Evolutionary conservation across 73 alveolate species (phyloP).

Genomic region (Paramecium primaurelia): DNA sequence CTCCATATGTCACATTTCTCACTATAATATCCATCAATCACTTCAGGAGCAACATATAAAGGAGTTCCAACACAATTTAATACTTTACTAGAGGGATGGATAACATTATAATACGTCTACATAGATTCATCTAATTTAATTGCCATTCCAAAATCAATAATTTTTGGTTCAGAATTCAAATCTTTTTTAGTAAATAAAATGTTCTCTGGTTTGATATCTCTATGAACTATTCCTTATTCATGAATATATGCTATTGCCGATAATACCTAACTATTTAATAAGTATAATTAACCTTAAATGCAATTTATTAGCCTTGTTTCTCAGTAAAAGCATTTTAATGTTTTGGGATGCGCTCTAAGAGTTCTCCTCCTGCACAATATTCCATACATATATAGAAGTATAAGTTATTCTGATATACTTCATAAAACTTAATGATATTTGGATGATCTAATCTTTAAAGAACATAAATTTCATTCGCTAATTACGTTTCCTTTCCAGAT

Average conservation of each 20-base stretch:
- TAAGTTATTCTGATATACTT: constrained; percentile 56
- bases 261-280: background rate
- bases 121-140: background rate
- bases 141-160: background rate
- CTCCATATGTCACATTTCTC: constrained; percentile 64
- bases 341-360: constrained; percentile 58
- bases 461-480: constrained; percentile 55
- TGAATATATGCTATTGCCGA: constrained; percentile 45
- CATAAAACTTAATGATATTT: constrained; percentile 67
- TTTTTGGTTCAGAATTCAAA: background rate
- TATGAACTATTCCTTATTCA: background rate
- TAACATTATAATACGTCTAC: background rate
- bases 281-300: background rate
- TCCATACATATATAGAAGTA: constrained; percentile 66
- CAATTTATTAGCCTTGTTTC: background rate
- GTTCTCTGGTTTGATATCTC: constrained; percentile 50
- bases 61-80: constrained; percentile 44
- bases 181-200: constrained; percentile 10
- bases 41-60: constrained; percentile 60
- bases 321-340: background rate
- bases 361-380: constrained; percentile 71
- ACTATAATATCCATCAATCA: background rate
- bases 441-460: constrained; percentile 69
- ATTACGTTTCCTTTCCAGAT: constrained; percentile 19
- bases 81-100: background rate